Conservation (phyloP, 257 asterid species). For the Gynochthodes officinalis region DNA sequence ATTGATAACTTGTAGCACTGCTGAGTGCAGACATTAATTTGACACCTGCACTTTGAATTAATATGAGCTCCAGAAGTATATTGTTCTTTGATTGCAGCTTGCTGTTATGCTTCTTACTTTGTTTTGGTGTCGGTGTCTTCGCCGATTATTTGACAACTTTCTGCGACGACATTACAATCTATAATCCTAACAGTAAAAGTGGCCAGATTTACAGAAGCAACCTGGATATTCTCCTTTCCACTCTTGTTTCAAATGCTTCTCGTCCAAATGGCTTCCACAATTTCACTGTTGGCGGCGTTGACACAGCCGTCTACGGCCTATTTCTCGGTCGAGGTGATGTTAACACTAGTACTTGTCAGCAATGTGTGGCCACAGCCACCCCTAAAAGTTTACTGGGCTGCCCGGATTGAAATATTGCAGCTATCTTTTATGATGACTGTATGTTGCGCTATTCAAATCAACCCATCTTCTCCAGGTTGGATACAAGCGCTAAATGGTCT, state of each 20-base stretch:
- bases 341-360: background rate
- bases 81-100: too few relatives aligned
- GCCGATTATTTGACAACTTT: too few relatives aligned
- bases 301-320: background rate
- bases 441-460: constrained; percentile 13
- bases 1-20: too few relatives aligned
- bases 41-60: too few relatives aligned
- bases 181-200: too few relatives aligned
- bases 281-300: background rate
- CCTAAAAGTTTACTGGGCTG: background rate
- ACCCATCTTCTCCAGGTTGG: background rate
- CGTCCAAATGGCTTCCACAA: background rate
- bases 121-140: too few relatives aligned
- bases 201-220: too few relatives aligned
- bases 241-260: background rate
- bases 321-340: background rate
- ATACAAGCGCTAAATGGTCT: background rate
- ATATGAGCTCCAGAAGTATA: too few relatives aligned
- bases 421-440: constrained; percentile 6
- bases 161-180: too few relatives aligned
- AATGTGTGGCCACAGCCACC: background rate
- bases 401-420: background rate
- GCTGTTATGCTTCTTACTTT: too few relatives aligned
- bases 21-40: too few relatives aligned
- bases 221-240: background rate